These are phyloP conservation scores for Emmonsia crescens DNA, from an alignment of 2,329 filamentous ascomycete species.

Conservation along the genomic window DNA sequence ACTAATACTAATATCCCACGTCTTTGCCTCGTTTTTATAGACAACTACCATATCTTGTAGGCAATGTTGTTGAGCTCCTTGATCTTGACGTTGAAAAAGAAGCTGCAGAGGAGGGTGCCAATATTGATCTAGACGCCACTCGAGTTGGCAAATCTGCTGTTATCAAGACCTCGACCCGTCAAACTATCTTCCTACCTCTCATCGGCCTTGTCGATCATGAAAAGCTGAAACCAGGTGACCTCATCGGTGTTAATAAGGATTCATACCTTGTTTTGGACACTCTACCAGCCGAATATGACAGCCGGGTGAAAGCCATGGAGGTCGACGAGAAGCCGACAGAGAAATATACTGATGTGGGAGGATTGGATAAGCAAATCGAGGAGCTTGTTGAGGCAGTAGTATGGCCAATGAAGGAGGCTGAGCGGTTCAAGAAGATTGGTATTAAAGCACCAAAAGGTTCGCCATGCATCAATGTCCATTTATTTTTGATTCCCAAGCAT, in stretches of 20 bases:
- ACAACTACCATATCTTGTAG: constrained; percentile 95
- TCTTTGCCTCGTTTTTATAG: constrained; percentile 38
- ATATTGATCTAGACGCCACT: constrained; percentile 95
- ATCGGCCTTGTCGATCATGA: constrained; percentile 96
- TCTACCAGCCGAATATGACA: constrained; percentile 94
- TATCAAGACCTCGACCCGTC: constrained; percentile 96
- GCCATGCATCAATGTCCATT: constrained; percentile 12
- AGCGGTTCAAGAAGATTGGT: constrained; percentile 98
- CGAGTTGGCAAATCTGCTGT: constrained; percentile 96
- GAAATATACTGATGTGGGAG: constrained; percentile 96
- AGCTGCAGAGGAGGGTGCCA: constrained; percentile 93
- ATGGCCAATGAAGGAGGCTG: constrained; percentile 99
- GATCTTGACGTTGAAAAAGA: constrained; percentile 94
- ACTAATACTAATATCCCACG: constrained; percentile 4
- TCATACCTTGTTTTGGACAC: constrained; percentile 96
- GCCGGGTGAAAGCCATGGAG: constrained; percentile 98
- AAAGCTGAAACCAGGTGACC: constrained; percentile 84
- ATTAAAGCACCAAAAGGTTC: constrained; percentile 98
- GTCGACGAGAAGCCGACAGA: constrained; percentile 99
- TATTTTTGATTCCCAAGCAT: constrained; percentile 3
- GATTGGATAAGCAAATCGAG: constrained; percentile 96
- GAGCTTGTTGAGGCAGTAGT: constrained; percentile 97
- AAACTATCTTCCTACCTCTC: constrained; percentile 95
- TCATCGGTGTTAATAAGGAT: constrained; percentile 98
- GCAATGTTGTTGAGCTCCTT: constrained; percentile 93